phyloP scores from a whole-genome alignment of 2,329 filamentous ascomycete species.

The Arthrinium puccinioides region DNA sequence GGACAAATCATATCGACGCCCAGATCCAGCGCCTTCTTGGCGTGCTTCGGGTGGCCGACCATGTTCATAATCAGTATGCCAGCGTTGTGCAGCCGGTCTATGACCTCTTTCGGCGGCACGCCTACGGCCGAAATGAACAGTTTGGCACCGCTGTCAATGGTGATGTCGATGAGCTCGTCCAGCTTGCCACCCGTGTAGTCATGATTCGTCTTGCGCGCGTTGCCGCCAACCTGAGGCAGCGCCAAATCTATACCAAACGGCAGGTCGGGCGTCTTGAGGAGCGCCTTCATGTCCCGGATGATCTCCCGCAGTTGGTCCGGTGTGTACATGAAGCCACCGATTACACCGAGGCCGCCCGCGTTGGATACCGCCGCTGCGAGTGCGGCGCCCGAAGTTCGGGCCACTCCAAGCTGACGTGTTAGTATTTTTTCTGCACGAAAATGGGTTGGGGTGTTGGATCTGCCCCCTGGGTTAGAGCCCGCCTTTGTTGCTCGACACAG shows the following conservation, averaged over 20 bases:
- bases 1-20: conserved; percentile 89
- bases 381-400: conserved; percentile 68
- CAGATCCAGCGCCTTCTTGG: conserved; percentile 75
- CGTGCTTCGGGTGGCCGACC: conserved; percentile 90
- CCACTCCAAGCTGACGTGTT: no score
- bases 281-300: conserved; percentile 77
- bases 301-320: conserved; percentile 70
- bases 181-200: conserved; percentile 90
- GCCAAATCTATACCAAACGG: conserved; percentile 91
- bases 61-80: conserved; percentile 93
- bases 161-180: conserved; percentile 80
- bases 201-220: conserved; percentile 84
- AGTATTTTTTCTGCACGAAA: no score
- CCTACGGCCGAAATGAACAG: conserved; percentile 87
- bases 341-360: conserved; percentile 75
- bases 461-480: no score
- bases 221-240: conserved; percentile 79
- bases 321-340: conserved; percentile 65
- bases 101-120: conserved; percentile 66
- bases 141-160: conserved; percentile 73
- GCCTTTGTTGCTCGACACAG: no score
- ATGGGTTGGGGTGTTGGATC: no score
- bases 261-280: conserved; percentile 57
- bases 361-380: conserved; percentile 85
- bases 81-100: conserved; percentile 69